These are phyloP conservation scores for Pseudomassariella vexata DNA, from an alignment of 2,329 filamentous ascomycete genomes.

Conservation along the genomic window DNA sequence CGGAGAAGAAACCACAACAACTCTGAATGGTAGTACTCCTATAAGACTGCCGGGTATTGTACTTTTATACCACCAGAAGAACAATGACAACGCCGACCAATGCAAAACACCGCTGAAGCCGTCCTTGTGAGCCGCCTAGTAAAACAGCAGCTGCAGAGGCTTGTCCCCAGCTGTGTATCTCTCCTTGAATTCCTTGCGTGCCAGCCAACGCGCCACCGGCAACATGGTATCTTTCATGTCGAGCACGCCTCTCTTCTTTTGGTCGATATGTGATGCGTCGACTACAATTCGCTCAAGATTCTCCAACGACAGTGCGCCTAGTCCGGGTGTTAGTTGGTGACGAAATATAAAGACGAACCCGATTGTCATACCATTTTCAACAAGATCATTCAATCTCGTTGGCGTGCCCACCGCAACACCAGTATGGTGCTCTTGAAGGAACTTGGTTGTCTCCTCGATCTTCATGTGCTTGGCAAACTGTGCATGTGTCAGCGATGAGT, in stretches of 20 bases:
- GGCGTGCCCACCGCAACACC: slow-evolving; percentile 91
- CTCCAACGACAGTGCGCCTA: slow-evolving; percentile 65
- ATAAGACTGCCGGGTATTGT: no score
- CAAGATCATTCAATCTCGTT: slow-evolving; percentile 70
- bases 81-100: slow-evolving; percentile 5
- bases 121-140: slow-evolving; percentile 36
- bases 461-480: slow-evolving; percentile 97
- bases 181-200: slow-evolving; percentile 63
- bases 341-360: not conserved
- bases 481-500: slow-evolving; percentile 9
- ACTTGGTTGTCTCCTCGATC: slow-evolving; percentile 75
- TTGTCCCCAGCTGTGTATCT: slow-evolving; percentile 58
- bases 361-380: slow-evolving; percentile 64
- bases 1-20: no score
- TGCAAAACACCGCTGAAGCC: not conserved
- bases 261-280: slow-evolving; percentile 88
- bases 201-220: slow-evolving; percentile 70
- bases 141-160: slow-evolving; percentile 60
- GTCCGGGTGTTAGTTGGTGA: slow-evolving; percentile 9
- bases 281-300: slow-evolving; percentile 76
- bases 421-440: slow-evolving; percentile 63
- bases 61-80: no score
- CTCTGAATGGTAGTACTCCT: no score
- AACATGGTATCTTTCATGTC: slow-evolving; percentile 93
- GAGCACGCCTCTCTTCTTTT: slow-evolving; percentile 88